phyloP scores from a whole-genome alignment of 31 red algal genomes.

The Endocladia muricata region DNA sequence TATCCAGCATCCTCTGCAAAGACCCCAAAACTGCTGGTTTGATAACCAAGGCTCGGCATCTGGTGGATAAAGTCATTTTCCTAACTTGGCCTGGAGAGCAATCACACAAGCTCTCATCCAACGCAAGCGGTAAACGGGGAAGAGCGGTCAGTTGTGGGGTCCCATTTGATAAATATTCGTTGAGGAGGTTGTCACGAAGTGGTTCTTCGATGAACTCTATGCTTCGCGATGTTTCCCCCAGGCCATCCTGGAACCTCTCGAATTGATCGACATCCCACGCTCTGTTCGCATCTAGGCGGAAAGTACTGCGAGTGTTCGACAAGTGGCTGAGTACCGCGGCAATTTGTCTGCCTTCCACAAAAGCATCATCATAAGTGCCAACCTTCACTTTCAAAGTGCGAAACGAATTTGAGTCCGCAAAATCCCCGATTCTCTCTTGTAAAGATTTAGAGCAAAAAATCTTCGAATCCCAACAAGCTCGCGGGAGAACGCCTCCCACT shows the following conservation, averaged over 20 bases:
- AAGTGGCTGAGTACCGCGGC: not conserved
- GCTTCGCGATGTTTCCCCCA: not conserved
- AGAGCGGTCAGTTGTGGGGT: not conserved
- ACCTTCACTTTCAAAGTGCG: slow-evolving; percentile 58
- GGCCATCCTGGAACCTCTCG: slow-evolving; percentile 5
- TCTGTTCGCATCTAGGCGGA: slow-evolving; percentile 79
- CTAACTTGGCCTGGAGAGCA: not conserved
- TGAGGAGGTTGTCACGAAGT: not conserved
- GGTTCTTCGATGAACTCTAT: slow-evolving; percentile 81
- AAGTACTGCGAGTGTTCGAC: not conserved
- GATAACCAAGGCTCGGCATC: slow-evolving; percentile 33
- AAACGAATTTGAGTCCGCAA: slow-evolving; percentile 11
- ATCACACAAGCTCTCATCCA: slow-evolving; percentile 47
- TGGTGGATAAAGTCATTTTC: not conserved
- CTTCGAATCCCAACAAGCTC: too few species aligned
- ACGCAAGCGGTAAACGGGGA: slow-evolving; percentile 12
- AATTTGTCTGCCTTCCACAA: slow-evolving; percentile 6
- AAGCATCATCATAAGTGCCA: slow-evolving; percentile 4
- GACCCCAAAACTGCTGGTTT: slow-evolving; percentile 72
- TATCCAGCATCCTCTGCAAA: not conserved
- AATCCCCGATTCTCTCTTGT: not conserved
- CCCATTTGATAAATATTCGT: not conserved
- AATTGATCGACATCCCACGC: slow-evolving; percentile 43
- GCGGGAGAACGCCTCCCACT: too few species aligned
- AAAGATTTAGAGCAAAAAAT: too few species aligned